Base-by-base conservation (phyloP, 1,139 yeast genomes). In the Torulaspora globosa region DNA sequence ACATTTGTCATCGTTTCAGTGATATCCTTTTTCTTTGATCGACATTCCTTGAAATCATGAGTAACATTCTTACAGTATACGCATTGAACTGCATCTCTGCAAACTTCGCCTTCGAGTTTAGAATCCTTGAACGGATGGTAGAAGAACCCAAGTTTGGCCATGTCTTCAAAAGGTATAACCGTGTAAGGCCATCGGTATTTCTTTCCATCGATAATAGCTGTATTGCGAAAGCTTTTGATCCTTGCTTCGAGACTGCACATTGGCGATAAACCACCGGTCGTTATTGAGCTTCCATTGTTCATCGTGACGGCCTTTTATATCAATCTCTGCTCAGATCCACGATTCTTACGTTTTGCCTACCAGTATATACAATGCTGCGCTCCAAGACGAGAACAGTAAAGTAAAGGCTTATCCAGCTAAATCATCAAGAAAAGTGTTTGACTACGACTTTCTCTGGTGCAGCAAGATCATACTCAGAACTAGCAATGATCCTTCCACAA, bases 121-220 rank as follows among this genome's bases (percentile, higher is more conserved):
- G 46, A 28, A 36, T 51, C 53, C 7, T 42, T 46, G 6, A 46
- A 37, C 1, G 95, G 95, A 11, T 78, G 71, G 63, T 74, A 85
- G 58, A 73, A 81, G 63, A 87, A 86, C 1, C 96, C 96, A 23
- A 78, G 72, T 29, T 72, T 74, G 1, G 88, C 86, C 73, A 83
- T 68, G 15, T 63, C 60, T 36, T 67, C 66, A 5, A 67, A 60
- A 1, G 70, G 63, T 8, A 73, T 71, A 9, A 59, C 56, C n/a
- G 65, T 62, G 44, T 69, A 63, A 14, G 73, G 67, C 77, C 77
- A 69, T 51, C 64, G 52, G 29, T 50, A 56, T 43, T 55, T 52
- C 49, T 55, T 60, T 11, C 62, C 56, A 36, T 53, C 51, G 4
- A 65, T 59, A 10, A 57, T 48, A 9, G 51, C 47, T 9, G 62